Evolutionary conservation across 2,329 filamentous ascomycete genomes (phyloP).

Genomic region (Ophiostoma fasciatum): DNA sequence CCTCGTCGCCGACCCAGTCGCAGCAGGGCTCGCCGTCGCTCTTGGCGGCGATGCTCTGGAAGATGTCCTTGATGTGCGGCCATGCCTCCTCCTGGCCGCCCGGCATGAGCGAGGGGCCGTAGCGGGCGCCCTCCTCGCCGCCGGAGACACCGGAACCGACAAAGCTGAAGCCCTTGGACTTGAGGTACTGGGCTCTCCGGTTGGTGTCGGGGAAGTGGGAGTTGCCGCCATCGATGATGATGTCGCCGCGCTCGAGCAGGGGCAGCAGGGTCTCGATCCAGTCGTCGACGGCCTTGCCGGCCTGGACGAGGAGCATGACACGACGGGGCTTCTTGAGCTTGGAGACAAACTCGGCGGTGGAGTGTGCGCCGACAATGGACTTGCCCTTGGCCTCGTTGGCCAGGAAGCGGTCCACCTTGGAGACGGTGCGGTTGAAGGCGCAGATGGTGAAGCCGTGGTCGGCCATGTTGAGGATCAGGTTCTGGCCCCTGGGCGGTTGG

Average conservation of each 20-base stretch:
- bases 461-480: conserved; percentile 79
- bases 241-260: conserved; percentile 72
- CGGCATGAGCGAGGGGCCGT: conserved; percentile 95
- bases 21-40: conserved; percentile 95
- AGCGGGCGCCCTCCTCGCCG: conserved; percentile 97
- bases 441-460: conserved; percentile 92
- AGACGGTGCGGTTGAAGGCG: conserved; percentile 96
- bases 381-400: conserved; percentile 90
- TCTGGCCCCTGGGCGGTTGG: conserved; percentile 66
- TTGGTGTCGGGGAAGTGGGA: conserved; percentile 99
- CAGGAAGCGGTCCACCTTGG: conserved; percentile 93
- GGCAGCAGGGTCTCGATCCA: conserved; percentile 94
- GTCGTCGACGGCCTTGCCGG: conserved; percentile 92
- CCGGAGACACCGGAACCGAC: conserved; percentile 96
- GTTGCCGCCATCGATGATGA: conserved; percentile 99
- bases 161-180: conserved; percentile 78
- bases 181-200: conserved; percentile 84
- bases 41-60: conserved; percentile 96
- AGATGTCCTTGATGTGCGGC: conserved; percentile 97
- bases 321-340: conserved; percentile 97
- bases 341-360: conserved; percentile 81
- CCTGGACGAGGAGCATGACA: conserved; percentile 98
- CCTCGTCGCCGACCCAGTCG: conserved; percentile 99
- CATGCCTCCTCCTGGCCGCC: conserved; percentile 97
- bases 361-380: conserved; percentile 85